Evolutionary conservation across 1,139 yeast genomes (phyloP).

Genomic region (Komagataea norvegica): DNA sequence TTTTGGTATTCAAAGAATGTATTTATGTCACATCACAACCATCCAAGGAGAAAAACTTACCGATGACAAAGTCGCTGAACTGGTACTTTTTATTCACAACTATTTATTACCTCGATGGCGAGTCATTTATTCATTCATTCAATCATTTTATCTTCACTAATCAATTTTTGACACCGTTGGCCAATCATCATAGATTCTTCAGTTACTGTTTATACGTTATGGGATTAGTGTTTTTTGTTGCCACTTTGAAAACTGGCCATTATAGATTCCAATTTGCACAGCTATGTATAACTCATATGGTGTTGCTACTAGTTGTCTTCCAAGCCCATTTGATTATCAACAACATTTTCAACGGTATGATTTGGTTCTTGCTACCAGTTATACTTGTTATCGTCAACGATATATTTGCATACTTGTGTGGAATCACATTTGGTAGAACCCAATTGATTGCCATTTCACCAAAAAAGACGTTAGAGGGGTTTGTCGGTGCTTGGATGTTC

Average conservation of each 20-base stretch:
- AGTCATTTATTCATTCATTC: constrained; percentile 59
- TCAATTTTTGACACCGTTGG: constrained; percentile 39
- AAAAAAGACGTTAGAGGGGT: constrained; percentile 96
- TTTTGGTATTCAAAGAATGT: constrained; percentile 85
- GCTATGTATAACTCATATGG: constrained; percentile 92
- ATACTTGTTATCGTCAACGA: constrained; percentile 91
- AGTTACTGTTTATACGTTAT: constrained; percentile 79
- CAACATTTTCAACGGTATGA: constrained; percentile 83
- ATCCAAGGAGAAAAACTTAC: constrained; percentile 76
- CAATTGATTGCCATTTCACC: constrained; percentile 93
- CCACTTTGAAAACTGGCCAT: constrained; percentile 83
- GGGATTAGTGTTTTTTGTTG: constrained; percentile 88
- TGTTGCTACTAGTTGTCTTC: constrained; percentile 80
- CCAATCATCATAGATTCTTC: constrained; percentile 74
- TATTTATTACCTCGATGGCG: constrained; percentile 85
- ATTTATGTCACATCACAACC: constrained; percentile 82
- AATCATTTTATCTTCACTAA: constrained; percentile 41
- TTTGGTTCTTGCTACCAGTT: constrained; percentile 93
- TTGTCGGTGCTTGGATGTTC: constrained; percentile 95
- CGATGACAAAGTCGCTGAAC: constrained; percentile 77
- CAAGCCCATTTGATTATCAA: constrained; percentile 92
- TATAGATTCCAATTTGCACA: constrained; percentile 92
- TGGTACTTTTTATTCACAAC: constrained; percentile 86
- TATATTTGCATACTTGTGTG: constrained; percentile 94
- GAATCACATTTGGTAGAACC: constrained; percentile 92